Evolutionary conservation across 208 protist genomes (phyloP), one percentile per base, ranked within the genome.

Genomic region (Kentomonas sorsogonicus): DNA sequence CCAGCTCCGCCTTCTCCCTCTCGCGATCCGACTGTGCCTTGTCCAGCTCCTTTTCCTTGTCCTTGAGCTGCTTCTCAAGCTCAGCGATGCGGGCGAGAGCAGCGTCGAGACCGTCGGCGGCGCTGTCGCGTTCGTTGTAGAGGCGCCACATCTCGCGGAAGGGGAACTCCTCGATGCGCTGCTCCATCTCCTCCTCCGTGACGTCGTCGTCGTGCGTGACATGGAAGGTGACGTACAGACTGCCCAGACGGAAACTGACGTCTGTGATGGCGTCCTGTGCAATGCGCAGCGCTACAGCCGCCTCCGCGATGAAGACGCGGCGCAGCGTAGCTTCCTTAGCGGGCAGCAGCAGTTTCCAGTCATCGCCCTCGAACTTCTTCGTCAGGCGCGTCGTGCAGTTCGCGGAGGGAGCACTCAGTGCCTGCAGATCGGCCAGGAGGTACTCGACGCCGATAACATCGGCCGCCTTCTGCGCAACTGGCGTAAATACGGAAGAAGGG

Each of bases 141-240:
- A 91, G 66, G 5, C 79, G 72, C 75, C 78, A 82, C 77, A 91
- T 82, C 66, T 91, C 83, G 25, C 76, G 79, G 31, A 91, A 91
- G 20, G 83, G 83, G 54, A 82, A 87, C 44, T 85, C 58, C 18
- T 87, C 79, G 38, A 91, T 81, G 34, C 79, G 75, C 23, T 68
- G 71, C 46, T 81, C 72, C 57, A 92, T 74, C 55, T 92, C 85
- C 54, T 74, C 72, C 58, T 88, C 64, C 20, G 59, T 69, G 47
- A 87, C 69, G 56, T 89, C 77, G 30, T 83, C 78, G 44, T 87
- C 85, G 58, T 92, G 85, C 15, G 78, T 82, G 2, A 92, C 85
- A 40, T 86, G 80, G 51, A 92, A 87, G 11, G 80, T 88, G 16
- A 89, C 85, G 63, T 92, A 84, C 20, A 92, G 65, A 40, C 85